Evolutionary conservation across 768 basidiomycete species (phyloP).

Genomic region (Hydnum rufescens): DNA sequence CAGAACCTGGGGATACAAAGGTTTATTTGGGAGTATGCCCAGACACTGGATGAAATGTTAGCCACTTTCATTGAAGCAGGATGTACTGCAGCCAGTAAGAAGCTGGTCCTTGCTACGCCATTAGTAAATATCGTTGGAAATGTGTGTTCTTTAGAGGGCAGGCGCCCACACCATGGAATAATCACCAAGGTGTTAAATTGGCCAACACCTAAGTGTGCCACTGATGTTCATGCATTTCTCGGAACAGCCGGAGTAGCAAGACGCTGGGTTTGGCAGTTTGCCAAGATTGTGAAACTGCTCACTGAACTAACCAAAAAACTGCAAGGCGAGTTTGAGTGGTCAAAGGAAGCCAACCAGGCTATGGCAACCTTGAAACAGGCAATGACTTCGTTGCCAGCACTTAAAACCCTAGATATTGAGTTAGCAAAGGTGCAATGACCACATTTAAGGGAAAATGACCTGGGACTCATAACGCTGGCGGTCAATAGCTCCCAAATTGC

Average conservation of each 20-base stretch:
- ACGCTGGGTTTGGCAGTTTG: conserved; percentile 4
- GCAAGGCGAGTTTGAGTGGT: background rate
- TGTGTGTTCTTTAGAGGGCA: conserved; percentile 20
- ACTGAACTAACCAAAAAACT: background rate
- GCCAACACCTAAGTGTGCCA: conserved; percentile 13
- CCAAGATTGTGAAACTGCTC: background rate
- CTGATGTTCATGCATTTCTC: conserved; percentile 14
- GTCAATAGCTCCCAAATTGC: conserved; percentile 22
- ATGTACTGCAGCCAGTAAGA: conserved; percentile 18
- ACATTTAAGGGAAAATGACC: background rate
- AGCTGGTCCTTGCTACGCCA: background rate
- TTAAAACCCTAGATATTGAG: background rate
- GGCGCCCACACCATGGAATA: conserved; percentile 14
- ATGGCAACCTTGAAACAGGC: background rate
- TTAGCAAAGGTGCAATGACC: background rate
- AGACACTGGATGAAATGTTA: conserved; percentile 21
- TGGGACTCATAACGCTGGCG: conserved; percentile 13
- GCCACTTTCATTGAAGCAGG: conserved; percentile 21
- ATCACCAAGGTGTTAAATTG: conserved; percentile 17
- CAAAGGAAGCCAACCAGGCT: background rate
- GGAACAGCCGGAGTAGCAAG: too few species aligned
- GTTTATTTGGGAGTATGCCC: background rate
- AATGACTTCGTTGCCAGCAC: background rate
- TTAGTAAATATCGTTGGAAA: conserved; percentile 22
- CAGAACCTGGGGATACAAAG: conserved; percentile 18